Evolutionary conservation across 805 yeast species (phyloP).

Genomic region (Pichia rugopelliculosa): DNA sequence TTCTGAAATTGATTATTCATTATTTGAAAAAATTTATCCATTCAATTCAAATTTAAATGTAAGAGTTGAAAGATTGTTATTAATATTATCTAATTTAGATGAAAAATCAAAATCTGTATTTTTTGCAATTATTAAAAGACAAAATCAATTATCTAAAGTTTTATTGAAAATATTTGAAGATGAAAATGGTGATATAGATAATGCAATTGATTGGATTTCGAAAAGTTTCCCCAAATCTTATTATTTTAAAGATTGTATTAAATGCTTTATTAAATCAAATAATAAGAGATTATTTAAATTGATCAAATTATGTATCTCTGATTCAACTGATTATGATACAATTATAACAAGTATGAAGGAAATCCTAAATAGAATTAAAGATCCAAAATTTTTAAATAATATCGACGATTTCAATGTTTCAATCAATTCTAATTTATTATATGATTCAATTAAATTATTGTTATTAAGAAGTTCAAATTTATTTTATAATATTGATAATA

Average conservation of each 20-base stretch:
- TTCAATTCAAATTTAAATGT: slow-evolving; percentile 34
- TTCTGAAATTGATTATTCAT: slow-evolving; percentile 50
- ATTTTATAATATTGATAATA: slow-evolving; percentile 58
- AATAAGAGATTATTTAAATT: slow-evolving; percentile 55
- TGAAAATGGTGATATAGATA: slow-evolving; percentile 33
- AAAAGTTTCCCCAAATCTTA: slow-evolving; percentile 45
- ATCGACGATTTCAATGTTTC: slow-evolving; percentile 20
- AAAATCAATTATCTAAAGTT: slow-evolving; percentile 50
- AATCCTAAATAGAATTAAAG: slow-evolving; percentile 46
- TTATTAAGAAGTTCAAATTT: slow-evolving; percentile 55
- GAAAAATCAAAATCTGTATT: slow-evolving; percentile 57
- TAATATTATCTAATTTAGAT: slow-evolving; percentile 41
- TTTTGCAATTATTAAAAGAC: slow-evolving; percentile 62
- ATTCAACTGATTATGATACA: slow-evolving; percentile 50
- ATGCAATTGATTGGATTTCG: slow-evolving; percentile 55
- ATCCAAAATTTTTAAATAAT: slow-evolving; percentile 36
- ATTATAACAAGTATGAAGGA: slow-evolving; percentile 59
- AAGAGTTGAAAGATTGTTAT: slow-evolving; percentile 48
- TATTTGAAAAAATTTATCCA: slow-evolving; percentile 59
- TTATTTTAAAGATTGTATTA: slow-evolving; percentile 43
- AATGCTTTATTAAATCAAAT: slow-evolving; percentile 44
- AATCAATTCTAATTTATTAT: slow-evolving; percentile 40
- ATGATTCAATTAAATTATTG: slow-evolving; percentile 46
- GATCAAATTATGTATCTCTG: slow-evolving; percentile 43
- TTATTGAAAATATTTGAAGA: slow-evolving; percentile 38